Evolutionary conservation across 805 yeast genomes (phyloP).

Genomic region (Wickerhamomyces bisporus): DNA sequence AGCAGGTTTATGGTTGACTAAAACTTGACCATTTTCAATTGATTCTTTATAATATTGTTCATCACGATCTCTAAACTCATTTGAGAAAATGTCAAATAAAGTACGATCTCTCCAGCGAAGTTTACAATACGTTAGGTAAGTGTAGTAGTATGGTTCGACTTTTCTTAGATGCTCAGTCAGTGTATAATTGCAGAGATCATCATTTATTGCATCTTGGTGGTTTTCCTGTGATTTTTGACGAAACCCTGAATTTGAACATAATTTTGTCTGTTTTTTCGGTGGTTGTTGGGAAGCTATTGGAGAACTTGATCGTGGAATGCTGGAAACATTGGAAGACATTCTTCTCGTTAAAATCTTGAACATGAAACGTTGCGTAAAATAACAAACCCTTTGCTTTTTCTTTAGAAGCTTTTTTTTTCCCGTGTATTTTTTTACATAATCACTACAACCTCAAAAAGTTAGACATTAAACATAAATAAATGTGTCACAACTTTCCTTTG

Average conservation of each 20-base stretch:
- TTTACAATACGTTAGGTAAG: conserved; percentile 87
- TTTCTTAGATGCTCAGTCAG: conserved; percentile 55
- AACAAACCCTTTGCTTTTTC: no score
- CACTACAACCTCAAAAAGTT: no score
- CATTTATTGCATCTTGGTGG: conserved; percentile 14
- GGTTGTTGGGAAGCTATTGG: neutral
- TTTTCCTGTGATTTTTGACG: conserved; percentile 17
- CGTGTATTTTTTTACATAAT: no score
- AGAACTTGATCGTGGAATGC: neutral
- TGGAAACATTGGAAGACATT: neutral
- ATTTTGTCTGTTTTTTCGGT: conserved; percentile 13
- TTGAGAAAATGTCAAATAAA: conserved; percentile 71
- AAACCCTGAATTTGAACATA: conserved; percentile 18
- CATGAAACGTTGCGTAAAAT: no score
- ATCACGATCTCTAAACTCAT: conserved; percentile 80
- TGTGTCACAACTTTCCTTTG: neutral
- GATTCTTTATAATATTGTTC: conserved; percentile 57
- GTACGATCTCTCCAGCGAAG: conserved; percentile 86
- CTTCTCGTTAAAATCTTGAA: neutral
- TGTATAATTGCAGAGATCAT: conserved; percentile 46
- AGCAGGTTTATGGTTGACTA: conserved; percentile 65
- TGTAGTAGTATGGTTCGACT: conserved; percentile 81
- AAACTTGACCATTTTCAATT: conserved; percentile 61
- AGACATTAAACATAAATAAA: no score
- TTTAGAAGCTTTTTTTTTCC: no score